These are phyloP conservation scores for Escallonia rubra DNA, from an alignment of 129 eudicot genomes.

Conservation along the genomic window DNA sequence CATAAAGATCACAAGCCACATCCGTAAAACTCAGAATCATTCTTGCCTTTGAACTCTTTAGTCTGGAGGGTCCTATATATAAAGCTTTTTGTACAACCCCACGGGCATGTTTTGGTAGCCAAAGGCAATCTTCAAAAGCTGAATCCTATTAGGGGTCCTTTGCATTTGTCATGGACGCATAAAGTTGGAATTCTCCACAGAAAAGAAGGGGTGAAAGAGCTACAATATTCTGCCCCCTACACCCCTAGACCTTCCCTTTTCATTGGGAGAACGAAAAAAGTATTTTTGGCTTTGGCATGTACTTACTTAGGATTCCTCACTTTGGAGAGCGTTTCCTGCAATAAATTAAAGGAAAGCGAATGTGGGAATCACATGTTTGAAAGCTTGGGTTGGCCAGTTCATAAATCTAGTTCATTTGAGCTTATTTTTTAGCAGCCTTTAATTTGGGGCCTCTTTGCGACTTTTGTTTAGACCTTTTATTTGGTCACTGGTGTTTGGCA, in stretches of 20 bases:
- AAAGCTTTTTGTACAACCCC: slow-evolving; percentile 9
- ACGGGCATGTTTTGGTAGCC: slow-evolving; percentile 14
- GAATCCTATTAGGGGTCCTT: slow-evolving; percentile 15
- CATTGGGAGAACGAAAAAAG: slow-evolving; percentile 16
- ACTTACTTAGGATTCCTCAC: slow-evolving; percentile 50
- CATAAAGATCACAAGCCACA: slow-evolving; percentile 24
- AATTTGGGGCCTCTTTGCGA: not conserved
- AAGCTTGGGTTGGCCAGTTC: slow-evolving; percentile 19
- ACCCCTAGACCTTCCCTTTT: not conserved
- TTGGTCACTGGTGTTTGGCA: too few species aligned
- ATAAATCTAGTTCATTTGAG: slow-evolving; percentile 26
- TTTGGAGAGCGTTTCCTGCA: slow-evolving; percentile 23
- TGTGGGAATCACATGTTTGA: slow-evolving; percentile 34
- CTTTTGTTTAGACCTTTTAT: not conserved
- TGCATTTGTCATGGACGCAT: slow-evolving; percentile 19
- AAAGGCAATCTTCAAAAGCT: slow-evolving; percentile 20
- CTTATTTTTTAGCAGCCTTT: not conserved
- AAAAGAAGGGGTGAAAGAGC: slow-evolving; percentile 4
- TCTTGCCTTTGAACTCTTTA: slow-evolving; percentile 25
- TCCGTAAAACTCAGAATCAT: slow-evolving; percentile 18
- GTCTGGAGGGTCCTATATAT: slow-evolving; percentile 2
- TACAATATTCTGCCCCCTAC: slow-evolving; percentile 1
- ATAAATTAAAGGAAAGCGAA: slow-evolving; percentile 26
- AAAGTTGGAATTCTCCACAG: slow-evolving; percentile 17
- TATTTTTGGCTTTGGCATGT: slow-evolving; percentile 22